Evolutionary conservation across 306 rosid genomes (phyloP), one percentile per base, ranked within the genome.

Genomic region (Dalbergia oliveri): DNA sequence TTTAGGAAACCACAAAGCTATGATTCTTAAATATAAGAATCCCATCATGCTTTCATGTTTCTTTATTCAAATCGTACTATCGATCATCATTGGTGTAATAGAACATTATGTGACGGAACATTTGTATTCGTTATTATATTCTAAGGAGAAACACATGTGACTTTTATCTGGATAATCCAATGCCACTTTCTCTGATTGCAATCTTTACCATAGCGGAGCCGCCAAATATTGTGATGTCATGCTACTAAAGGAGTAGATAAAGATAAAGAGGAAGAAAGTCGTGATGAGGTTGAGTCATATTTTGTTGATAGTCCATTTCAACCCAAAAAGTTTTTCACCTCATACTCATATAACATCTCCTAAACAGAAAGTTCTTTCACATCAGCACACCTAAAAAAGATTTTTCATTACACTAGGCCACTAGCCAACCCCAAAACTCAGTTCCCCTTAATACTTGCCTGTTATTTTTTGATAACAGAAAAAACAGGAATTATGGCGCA

Each of bases 111-210:
- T 26, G 31, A 26, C 1, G 1, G 31, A 26, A 26, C 3, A 26
- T 2, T 26, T 26, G 1, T 26, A 2, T 26, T 26, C 3, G 1
- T 26, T 26, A 26, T 26, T 26, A 26, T 26, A 26, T 26, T 26
- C 31, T 26, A 26, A 26, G 31, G 3, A 26, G 31, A 26, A 54
- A 75, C 54, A 51, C 73, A 61, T 51, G 71, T 82, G 78, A 51
- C 62, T 57, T 66, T 69, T 61, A 65, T 67, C 47, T 59, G 35
- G 23, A 81, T 58, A 75, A 75, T 81, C 70, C 18, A 75, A 66
- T 19, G 45, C 59, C 84, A 67, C 80, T 35, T 69, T 44, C 77
- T 47, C 71, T 56, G 65, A 12, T 80, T 63, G 67, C 39, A 33
- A 9, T 11, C 7, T 68, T 34, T 69, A 70, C 39, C 53, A 58